Percentiles rank a stretch among this genome's conserved stretches.
These are phyloP conservation scores for Paecilomyces sp. DNA, from an alignment of 2,329 filamentous ascomycete species.

Conservation along the genomic window DNA sequence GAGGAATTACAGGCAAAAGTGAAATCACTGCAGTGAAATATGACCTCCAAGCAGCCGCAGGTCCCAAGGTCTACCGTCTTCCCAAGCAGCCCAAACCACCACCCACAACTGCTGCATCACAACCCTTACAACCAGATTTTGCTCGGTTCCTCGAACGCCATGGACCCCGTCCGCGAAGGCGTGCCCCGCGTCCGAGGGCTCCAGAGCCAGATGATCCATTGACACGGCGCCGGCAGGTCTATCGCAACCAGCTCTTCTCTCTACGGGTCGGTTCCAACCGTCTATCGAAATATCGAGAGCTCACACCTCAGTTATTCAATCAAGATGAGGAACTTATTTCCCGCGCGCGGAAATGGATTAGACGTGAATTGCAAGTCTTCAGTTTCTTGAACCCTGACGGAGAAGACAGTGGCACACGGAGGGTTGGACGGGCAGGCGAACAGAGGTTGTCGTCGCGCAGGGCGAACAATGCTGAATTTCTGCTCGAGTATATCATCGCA, in stretches of 20 bases:
- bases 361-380: constrained; percentile 79
- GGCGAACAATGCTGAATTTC: constrained; percentile 68
- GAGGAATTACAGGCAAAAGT: constrained; percentile 38
- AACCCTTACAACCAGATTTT: not conserved
- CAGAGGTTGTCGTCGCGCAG: constrained; percentile 36
- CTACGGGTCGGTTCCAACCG: constrained; percentile 76
- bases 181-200: constrained; percentile 17
- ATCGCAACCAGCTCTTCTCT: constrained; percentile 65
- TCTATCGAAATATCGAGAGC: constrained; percentile 65
- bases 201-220: constrained; percentile 40
- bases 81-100: constrained; percentile 21
- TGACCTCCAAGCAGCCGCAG: constrained; percentile 47
- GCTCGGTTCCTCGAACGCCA: constrained; percentile 1
- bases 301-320: constrained; percentile 61
- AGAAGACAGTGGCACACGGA: constrained; percentile 9
- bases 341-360: constrained; percentile 71
- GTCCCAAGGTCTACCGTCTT: constrained; percentile 54
- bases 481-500: constrained; percentile 78
- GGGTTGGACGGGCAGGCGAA: constrained; percentile 18
- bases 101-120: constrained; percentile 1
- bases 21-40: constrained; percentile 57
- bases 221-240: constrained; percentile 62
- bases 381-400: constrained; percentile 53
- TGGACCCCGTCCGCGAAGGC: constrained; percentile 4
- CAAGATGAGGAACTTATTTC: constrained; percentile 61